Evolutionary conservation across 495 filamentous ascomycete species (phyloP).

Genomic region (Aspergillus ostianus): DNA sequence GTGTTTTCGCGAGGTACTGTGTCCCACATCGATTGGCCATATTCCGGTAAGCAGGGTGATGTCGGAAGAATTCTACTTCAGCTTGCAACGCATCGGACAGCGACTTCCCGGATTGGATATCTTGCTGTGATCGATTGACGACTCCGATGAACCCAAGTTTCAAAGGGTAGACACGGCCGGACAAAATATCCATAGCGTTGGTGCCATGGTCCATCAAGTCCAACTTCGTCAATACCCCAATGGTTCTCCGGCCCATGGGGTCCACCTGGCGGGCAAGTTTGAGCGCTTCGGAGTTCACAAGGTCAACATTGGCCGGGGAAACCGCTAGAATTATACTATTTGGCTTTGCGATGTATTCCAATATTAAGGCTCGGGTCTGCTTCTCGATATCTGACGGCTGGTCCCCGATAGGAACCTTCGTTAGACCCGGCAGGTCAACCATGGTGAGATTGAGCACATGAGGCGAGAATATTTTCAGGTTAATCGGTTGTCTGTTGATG

Average conservation of each 20-base stretch:
- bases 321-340: constrained; percentile 98
- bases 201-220: constrained; percentile 99
- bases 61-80: constrained; percentile 93
- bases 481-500: constrained; percentile 96
- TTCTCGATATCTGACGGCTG: constrained; percentile 99
- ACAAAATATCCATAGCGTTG: constrained; percentile 95
- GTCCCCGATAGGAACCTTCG: constrained; percentile 98
- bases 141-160: constrained; percentile 98
- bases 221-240: constrained; percentile 95
- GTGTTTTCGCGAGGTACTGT: constrained; percentile 89
- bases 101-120: constrained; percentile 93
- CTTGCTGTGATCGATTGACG: constrained; percentile 96
- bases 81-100: constrained; percentile 85
- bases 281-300: constrained; percentile 97
- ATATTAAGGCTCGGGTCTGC: constrained; percentile 93
- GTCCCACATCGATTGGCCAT: constrained; percentile 94
- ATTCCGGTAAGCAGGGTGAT: constrained; percentile 95
- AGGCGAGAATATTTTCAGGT: constrained; percentile 97
- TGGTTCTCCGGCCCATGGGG: constrained; percentile 89
- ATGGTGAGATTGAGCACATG: constrained; percentile 95
- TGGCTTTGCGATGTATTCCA: constrained; percentile 98
- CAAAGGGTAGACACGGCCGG: constrained; percentile 91
- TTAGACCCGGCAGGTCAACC: constrained; percentile 93
- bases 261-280: constrained; percentile 98
- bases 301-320: constrained; percentile 95